Evolutionary conservation across 1,139 yeast species (phyloP), one percentile per base, ranked within the genome.

Genomic region (Blastobotrys proliferans): DNA sequence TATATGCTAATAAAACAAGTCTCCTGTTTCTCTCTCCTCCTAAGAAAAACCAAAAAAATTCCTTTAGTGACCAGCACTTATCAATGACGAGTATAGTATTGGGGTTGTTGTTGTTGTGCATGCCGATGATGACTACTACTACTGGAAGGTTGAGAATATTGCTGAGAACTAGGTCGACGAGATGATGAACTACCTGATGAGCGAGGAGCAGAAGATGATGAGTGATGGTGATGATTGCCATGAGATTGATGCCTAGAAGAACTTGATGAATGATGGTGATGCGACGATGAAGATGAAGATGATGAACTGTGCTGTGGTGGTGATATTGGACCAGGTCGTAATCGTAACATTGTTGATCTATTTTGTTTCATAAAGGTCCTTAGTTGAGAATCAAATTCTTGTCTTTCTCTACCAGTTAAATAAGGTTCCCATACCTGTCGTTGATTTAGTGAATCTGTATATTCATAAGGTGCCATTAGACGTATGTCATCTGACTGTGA

Each of bases 401-500:
- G 55, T 13, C 64, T 48, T 33, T 60, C 64, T 11, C 53, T 45
- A 10, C 64, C 64, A 2, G 64, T 59, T 33, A 60, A 50, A 44
- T 55, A 58, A 4, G 64, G 63, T 39, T 57, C 59, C 64, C 64
- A 60, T 6, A 57, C 51, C 41, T 58, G 64, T 3, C 63, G 52
- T 40, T 58, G 63, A 40, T 60, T 60, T 29, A 60, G 51, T 11
- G 61, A 52, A 44, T 60, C 64, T 6, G 57, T 59, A 40, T 60
- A 60, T 43, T 60, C 64, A 40, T 60, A 60, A 6, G 62, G 62
- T 6, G 62, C 60, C 16, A 53, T 41, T 10, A 49, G 41, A 3
- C 63, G 51, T 35, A 52, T 33, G 24, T 54, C 57, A 6, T 44
- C 50, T 14, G 35, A 26, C 18, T 40, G 34, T 44, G 30, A 30